Conservation (phyloP, 305 asterid species). For the Fraxinus platypoda region DNA sequence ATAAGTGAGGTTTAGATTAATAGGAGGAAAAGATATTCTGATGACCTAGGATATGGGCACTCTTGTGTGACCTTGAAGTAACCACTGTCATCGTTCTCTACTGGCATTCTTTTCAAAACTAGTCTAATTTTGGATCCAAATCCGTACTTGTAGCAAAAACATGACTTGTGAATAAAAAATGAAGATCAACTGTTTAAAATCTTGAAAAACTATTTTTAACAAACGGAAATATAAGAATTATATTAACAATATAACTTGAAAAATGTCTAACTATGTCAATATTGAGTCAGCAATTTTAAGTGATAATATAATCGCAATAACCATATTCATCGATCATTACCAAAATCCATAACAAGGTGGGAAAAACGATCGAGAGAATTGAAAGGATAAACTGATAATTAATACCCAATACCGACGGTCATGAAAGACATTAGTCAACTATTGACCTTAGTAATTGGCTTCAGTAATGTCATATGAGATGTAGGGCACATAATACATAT, state of each 20-base stretch:
- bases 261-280: background rate
- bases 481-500: background rate
- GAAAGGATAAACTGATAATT: background rate
- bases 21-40: background rate
- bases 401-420: background rate
- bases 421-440: background rate
- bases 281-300: background rate
- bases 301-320: background rate
- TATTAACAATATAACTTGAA: background rate
- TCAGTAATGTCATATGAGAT: background rate
- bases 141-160: background rate
- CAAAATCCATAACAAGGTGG: background rate
- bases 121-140: conserved; percentile 10
- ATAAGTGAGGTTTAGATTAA: background rate
- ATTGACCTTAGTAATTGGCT: background rate
- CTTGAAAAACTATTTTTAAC: background rate
- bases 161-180: background rate
- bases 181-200: background rate
- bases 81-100: background rate
- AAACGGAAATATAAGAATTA: background rate
- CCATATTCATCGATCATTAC: background rate
- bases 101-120: conserved; percentile 1
- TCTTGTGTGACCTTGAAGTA: background rate
- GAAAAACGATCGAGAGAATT: background rate
- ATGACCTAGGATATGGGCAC: background rate